These are phyloP conservation scores for Diaporthe citrichinensis DNA, from an alignment of 2,329 filamentous ascomycete genomes.

Conservation along the genomic window DNA sequence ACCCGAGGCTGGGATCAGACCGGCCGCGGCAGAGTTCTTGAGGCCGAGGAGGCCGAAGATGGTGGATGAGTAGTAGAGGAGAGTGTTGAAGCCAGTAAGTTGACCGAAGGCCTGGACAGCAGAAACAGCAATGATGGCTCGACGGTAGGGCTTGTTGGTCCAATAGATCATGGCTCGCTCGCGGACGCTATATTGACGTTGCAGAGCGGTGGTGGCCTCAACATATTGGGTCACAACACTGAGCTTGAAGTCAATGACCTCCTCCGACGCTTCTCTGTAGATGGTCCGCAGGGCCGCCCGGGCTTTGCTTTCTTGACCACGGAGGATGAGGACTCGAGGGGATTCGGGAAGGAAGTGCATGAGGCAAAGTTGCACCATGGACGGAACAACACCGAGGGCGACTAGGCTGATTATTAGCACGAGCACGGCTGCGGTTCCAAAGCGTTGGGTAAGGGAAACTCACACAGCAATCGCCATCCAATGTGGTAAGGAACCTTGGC, in stretches of 20 bases:
- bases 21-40: slow-evolving; percentile 1
- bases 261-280: not conserved
- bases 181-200: not conserved
- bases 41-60: slow-evolving; percentile 5
- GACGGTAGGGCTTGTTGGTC: slow-evolving; percentile 19
- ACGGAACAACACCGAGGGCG: not conserved
- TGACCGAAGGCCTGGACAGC: slow-evolving; percentile 8
- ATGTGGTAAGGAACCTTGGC: slow-evolving; percentile 1
- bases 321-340: slow-evolving; percentile 3
- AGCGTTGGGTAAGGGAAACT: not conserved
- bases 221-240: not conserved
- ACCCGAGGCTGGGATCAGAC: not conserved
- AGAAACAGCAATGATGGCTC: slow-evolving; percentile 5
- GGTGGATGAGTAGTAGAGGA: slow-evolving; percentile 43
- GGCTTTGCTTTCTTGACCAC: not conserved
- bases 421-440: not conserved
- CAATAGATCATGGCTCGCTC: slow-evolving; percentile 1
- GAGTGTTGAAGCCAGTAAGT: slow-evolving; percentile 45
- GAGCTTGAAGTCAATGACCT: not conserved
- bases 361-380: not conserved
- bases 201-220: not conserved
- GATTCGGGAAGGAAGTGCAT: slow-evolving; percentile 7
- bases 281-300: not conserved
- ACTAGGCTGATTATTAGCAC: not conserved
- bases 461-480: slow-evolving; percentile 2